Conservation (phyloP, 495 filamentous ascomycete genomes). For the Acidomyces sp. region DNA sequence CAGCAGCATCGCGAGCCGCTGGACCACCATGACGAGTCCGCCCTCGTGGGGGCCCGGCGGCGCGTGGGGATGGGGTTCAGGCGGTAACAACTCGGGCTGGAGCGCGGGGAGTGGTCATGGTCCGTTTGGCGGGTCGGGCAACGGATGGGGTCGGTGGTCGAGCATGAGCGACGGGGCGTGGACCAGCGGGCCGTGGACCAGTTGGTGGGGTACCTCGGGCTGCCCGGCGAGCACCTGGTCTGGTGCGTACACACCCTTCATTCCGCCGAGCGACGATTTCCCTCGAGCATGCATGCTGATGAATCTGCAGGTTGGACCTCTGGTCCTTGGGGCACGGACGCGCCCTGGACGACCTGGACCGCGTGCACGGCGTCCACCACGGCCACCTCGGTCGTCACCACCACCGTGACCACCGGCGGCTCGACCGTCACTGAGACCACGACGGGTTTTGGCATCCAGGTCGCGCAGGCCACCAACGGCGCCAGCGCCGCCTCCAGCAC, state of each 20-base stretch:
- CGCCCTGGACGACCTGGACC: conserved; percentile 27
- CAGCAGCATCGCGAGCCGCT: conserved; percentile 1
- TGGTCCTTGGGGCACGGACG: conserved; percentile 21
- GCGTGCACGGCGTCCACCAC: conserved; percentile 25
- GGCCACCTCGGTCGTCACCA: conserved; percentile 21
- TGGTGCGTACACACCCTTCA: conserved; percentile 11
- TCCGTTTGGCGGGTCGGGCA: conserved; percentile 6
- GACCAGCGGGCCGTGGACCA: conserved; percentile 23
- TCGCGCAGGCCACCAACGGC: conserved; percentile 17
- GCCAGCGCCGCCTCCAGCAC: not conserved
- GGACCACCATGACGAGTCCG: not conserved
- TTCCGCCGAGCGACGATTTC: not conserved
- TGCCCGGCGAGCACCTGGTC: conserved; percentile 25
- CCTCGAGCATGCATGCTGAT: not conserved
- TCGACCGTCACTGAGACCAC: conserved; percentile 6
- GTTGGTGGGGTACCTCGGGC: conserved; percentile 23
- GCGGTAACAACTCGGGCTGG: not conserved
- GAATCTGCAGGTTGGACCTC: conserved; percentile 21
- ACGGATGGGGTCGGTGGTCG: conserved; percentile 22
- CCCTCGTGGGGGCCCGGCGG: not conserved
- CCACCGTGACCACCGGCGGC: conserved; percentile 17
- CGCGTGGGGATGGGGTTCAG: not conserved
- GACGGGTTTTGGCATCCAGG: conserved; percentile 22
- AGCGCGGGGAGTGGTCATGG: not conserved
- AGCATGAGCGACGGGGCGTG: conserved; percentile 13